Percentiles rank a stretch among this genome's conserved stretches.
These are phyloP conservation scores for Sordariomycetes sp. DNA, from an alignment of 2,329 filamentous ascomycete species.

Conservation along the genomic window DNA sequence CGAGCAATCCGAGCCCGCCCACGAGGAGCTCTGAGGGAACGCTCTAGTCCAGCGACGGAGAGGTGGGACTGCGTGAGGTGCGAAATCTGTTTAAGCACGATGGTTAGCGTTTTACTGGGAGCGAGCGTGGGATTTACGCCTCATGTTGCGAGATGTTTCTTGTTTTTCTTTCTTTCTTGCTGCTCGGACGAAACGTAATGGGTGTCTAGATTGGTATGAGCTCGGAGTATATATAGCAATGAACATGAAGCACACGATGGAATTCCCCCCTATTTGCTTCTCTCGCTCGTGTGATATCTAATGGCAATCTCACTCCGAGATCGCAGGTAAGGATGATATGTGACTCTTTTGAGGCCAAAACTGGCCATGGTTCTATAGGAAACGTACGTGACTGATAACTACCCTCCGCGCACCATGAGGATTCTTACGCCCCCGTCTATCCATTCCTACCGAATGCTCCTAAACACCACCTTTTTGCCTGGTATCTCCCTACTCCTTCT, in stretches of 20 bases:
- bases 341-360: neutral
- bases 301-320: neutral
- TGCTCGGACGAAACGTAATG: neutral
- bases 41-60: neutral
- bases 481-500: neutral
- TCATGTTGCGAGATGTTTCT: neutral
- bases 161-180: neutral
- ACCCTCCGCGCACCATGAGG: neutral
- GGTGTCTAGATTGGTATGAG: neutral
- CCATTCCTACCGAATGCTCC: neutral
- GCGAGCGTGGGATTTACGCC: neutral
- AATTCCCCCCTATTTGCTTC: neutral
- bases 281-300: neutral
- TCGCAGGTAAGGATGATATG: neutral
- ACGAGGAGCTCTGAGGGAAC: slow-evolving; percentile 1
- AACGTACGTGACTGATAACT: neutral
- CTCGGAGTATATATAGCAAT: neutral
- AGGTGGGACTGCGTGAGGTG: neutral
- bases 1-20: neutral
- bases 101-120: neutral
- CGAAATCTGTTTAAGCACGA: neutral
- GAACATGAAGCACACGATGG: neutral
- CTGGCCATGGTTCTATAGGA: neutral
- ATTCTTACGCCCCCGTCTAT: neutral
- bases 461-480: neutral